phyloP scores from a whole-genome alignment of 208 protist genomes.

The Leishmania tarentolae region DNA sequence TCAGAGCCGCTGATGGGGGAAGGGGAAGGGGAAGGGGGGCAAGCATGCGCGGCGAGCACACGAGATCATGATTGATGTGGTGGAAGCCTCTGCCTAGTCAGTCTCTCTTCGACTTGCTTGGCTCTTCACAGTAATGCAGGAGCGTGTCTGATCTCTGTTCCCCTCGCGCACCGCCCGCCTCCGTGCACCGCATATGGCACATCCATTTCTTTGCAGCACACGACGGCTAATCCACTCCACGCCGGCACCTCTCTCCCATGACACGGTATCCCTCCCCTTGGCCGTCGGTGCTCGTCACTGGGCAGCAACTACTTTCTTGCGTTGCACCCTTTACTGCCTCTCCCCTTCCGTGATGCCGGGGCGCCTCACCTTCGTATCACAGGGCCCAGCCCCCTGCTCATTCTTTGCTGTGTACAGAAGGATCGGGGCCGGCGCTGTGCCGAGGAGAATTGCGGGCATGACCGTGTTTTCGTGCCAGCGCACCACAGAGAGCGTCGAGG shows the following conservation, averaged over 20 bases:
- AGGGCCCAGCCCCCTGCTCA: too few relatives aligned
- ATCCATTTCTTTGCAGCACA: background rate
- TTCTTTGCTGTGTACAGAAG: too few relatives aligned
- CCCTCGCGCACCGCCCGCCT: background rate
- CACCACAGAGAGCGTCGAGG: too few relatives aligned
- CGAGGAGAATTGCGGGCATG: too few relatives aligned
- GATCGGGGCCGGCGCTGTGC: too few relatives aligned
- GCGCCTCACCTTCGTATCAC: background rate
- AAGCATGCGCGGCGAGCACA: background rate
- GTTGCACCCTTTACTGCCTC: background rate
- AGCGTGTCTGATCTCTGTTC: background rate
- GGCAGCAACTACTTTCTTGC: background rate
- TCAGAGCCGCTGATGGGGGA: background rate
- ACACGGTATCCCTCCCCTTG: background rate
- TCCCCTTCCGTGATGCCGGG: background rate
- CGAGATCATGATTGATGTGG: background rate
- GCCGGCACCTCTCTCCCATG: background rate
- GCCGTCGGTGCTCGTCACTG: background rate
- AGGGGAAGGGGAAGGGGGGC: background rate
- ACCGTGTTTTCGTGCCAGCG: too few relatives aligned
- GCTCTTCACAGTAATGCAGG: background rate
- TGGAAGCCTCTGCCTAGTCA: background rate
- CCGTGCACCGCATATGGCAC: background rate
- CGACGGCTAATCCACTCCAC: background rate
- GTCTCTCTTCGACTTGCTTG: background rate